phyloP scores from a whole-genome alignment of 768 basidiomycete species.

The Rhizopogon vinicolor region DNA sequence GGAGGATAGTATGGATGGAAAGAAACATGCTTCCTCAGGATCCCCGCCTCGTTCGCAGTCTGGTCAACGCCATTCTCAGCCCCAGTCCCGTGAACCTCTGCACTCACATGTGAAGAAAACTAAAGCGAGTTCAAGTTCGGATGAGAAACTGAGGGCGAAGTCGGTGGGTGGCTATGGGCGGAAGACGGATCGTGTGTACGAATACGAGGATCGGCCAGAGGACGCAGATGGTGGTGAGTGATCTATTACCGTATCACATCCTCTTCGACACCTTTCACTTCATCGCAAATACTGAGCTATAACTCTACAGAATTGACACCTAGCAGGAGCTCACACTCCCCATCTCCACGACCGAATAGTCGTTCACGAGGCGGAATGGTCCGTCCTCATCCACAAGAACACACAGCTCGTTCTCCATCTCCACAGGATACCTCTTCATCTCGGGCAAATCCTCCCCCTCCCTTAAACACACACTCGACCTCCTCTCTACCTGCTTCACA shows the following conservation, averaged over 20 bases:
- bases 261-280: neutral
- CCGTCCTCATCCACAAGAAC: neutral
- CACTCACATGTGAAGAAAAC: constrained; percentile 7
- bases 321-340: constrained; percentile 15
- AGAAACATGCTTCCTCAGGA: neutral
- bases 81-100: constrained; percentile 6
- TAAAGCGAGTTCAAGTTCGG: constrained; percentile 3
- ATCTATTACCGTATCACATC: too few species aligned
- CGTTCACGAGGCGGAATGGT: neutral
- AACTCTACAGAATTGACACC: constrained; percentile 15
- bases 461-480: neutral
- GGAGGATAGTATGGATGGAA: constrained; percentile 3
- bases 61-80: constrained; percentile 10
- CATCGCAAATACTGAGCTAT: constrained; percentile 5
- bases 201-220: constrained; percentile 3
- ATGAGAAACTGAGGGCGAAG: constrained; percentile 12
- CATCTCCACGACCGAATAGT: constrained; percentile 8
- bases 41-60: neutral
- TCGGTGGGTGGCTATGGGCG: constrained; percentile 9
- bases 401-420: constrained; percentile 1
- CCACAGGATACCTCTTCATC: constrained; percentile 17
- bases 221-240: constrained; percentile 19
- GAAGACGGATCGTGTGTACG: neutral
- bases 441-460: neutral
- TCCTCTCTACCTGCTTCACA: constrained; percentile 13